Percentiles rank a stretch among this genome's conserved stretches.
Evolutionary conservation across 495 filamentous ascomycete genomes (phyloP).

Genomic region (Poronia punctata): DNA sequence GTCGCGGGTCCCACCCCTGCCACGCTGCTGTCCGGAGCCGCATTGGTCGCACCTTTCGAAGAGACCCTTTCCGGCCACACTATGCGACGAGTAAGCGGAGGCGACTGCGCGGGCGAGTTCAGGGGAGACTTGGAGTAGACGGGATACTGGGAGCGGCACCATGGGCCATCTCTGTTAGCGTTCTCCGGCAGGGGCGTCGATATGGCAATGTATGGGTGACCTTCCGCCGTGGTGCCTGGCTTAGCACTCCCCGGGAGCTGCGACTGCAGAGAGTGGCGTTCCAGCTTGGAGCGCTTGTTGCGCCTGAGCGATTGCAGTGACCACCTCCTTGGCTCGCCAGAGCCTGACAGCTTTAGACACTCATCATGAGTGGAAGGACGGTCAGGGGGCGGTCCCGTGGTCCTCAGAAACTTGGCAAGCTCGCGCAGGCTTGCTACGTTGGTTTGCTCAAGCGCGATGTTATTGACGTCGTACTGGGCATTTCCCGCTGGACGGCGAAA

Average conservation of each 20-base stretch:
- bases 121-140: too few relatives aligned
- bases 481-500: background rate
- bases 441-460: conserved; percentile 5
- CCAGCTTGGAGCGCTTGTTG: conserved; percentile 8
- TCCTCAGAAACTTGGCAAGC: conserved; percentile 8
- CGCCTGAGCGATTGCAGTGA: conserved; percentile 10
- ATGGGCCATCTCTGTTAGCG: background rate
- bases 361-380: conserved; percentile 4
- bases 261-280: conserved; percentile 6
- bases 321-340: conserved; percentile 7
- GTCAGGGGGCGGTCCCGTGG: conserved; percentile 7
- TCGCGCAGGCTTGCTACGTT: conserved; percentile 6
- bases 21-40: too few relatives aligned
- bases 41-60: too few relatives aligned
- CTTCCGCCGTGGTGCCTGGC: conserved; percentile 7
- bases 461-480: background rate
- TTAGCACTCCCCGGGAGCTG: conserved; percentile 6
- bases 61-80: conserved; percentile 12
- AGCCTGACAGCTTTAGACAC: background rate
- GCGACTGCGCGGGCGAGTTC: background rate
- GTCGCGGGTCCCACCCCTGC: background rate
- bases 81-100: background rate
- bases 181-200: conserved; percentile 1
- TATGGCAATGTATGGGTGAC: conserved; percentile 9
- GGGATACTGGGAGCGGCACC: conserved; percentile 5